These are phyloP conservation scores for Crataegus laevigata DNA, from an alignment of 306 rosid genomes.

Conservation along the genomic window DNA sequence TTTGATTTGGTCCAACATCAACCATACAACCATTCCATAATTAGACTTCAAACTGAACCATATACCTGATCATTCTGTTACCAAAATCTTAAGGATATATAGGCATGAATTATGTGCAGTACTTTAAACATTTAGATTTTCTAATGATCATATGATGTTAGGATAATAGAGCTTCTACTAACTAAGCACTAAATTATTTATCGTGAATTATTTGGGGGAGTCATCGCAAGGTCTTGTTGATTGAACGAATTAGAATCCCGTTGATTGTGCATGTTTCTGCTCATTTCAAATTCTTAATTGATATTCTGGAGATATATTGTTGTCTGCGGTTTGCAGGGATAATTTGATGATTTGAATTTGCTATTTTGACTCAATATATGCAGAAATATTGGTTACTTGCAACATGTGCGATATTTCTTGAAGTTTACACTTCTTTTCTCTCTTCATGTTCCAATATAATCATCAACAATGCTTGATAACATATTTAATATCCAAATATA, in stretches of 20 bases:
- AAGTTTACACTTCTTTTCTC: neutral
- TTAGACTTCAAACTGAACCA: constrained; percentile 14
- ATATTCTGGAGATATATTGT: neutral
- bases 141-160: neutral
- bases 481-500: neutral
- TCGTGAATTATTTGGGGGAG: neutral
- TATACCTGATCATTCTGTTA: neutral
- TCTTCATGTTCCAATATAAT: neutral
- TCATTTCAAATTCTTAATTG: neutral
- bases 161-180: neutral
- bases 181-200: neutral
- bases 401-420: neutral
- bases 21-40: constrained; percentile 18
- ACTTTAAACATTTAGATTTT: neutral
- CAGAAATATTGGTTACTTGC: neutral
- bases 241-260: neutral
- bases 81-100: constrained; percentile 10
- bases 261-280: neutral
- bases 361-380: neutral
- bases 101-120: neutral
- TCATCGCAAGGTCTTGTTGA: neutral
- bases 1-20: constrained; percentile 33
- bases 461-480: neutral
- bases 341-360: neutral
- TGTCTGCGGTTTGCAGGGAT: neutral